Conservation (phyloP, 768 basidiomycete species). For the Tephrocybe sp. region DNA sequence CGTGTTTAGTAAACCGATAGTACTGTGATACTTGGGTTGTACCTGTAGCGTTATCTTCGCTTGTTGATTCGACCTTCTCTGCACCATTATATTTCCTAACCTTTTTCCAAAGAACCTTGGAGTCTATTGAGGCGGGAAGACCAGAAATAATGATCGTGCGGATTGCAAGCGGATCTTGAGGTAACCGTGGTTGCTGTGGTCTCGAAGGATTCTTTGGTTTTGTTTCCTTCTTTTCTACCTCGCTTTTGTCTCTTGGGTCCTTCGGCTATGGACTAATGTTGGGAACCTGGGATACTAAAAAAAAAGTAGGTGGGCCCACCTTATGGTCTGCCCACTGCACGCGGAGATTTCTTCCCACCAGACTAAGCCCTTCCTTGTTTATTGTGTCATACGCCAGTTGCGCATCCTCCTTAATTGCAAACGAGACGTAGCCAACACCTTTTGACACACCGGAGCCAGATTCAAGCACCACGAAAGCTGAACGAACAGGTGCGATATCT, state of each 20-base stretch:
- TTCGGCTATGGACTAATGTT: constrained; percentile 36
- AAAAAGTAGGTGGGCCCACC: constrained; percentile 37
- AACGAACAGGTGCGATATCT: constrained; percentile 90
- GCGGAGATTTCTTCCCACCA: constrained; percentile 70
- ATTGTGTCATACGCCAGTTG: constrained; percentile 68
- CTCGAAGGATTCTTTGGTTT: constrained; percentile 37
- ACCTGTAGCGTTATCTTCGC: constrained; percentile 52
- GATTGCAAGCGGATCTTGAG: constrained; percentile 78
- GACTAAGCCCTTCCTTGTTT: constrained; percentile 58
- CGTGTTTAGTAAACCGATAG: too few species aligned
- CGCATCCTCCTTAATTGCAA: constrained; percentile 88
- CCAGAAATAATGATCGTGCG: constrained; percentile 80
- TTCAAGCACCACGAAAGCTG: constrained; percentile 90
- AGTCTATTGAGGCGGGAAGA: constrained; percentile 60
- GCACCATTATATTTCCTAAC: constrained; percentile 78
- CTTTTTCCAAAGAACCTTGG: constrained; percentile 82
- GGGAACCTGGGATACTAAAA: constrained; percentile 4
- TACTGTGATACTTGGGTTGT: too few species aligned
- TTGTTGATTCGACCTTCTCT: constrained; percentile 60
- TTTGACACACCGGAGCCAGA: constrained; percentile 76
- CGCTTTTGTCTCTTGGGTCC: constrained; percentile 36
- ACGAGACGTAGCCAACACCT: constrained; percentile 96
- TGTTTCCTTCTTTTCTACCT: constrained; percentile 34
- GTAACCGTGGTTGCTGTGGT: constrained; percentile 30
- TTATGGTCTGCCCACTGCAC: constrained; percentile 82